Percentiles rank a stretch among this genome's conserved stretches.
Evolutionary conservation across 2,329 filamentous ascomycete species (phyloP).

Genomic region (Rhinocladiella similis): DNA sequence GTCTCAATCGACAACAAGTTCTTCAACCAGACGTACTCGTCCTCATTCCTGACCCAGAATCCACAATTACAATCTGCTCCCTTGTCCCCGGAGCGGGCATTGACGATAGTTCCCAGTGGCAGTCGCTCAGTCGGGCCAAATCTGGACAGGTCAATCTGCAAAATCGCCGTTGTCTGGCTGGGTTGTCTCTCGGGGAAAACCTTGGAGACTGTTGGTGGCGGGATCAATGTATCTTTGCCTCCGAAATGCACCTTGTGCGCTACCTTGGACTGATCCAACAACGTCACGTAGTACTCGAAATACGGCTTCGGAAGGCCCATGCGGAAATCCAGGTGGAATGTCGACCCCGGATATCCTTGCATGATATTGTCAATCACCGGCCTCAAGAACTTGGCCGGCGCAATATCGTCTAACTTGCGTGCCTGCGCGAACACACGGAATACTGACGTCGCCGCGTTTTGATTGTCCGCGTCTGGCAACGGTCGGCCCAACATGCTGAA

Average conservation of each 20-base stretch:
- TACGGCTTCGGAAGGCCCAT: slow-evolving; percentile 38
- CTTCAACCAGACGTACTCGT: slow-evolving; percentile 35
- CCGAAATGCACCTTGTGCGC: slow-evolving; percentile 34
- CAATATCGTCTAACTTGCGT: slow-evolving; percentile 37
- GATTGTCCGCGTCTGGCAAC: slow-evolving; percentile 37
- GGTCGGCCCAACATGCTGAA: slow-evolving; percentile 36
- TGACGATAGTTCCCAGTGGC: slow-evolving; percentile 36
- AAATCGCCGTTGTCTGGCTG: slow-evolving; percentile 24
- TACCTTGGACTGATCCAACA: slow-evolving; percentile 30
- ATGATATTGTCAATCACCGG: slow-evolving; percentile 42
- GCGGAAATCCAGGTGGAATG: slow-evolving; percentile 37
- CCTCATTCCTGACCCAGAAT: slow-evolving; percentile 35
- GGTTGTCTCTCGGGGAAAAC: slow-evolving; percentile 30
- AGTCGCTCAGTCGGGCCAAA: slow-evolving; percentile 34
- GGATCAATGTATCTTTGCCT: slow-evolving; percentile 28
- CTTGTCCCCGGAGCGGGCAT: slow-evolving; percentile 39
- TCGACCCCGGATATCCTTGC: slow-evolving; percentile 42
- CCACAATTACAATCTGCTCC: slow-evolving; percentile 39
- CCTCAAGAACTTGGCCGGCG: slow-evolving; percentile 37
- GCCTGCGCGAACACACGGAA: slow-evolving; percentile 50
- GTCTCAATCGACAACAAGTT: slow-evolving; percentile 26
- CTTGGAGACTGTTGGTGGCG: slow-evolving; percentile 29
- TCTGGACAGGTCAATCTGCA: slow-evolving; percentile 21
- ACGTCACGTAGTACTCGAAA: slow-evolving; percentile 34
- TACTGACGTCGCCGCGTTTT: slow-evolving; percentile 45